Evolutionary conservation across 768 basidiomycete genomes (phyloP).

Genomic region (Butyriboletus loyo): DNA sequence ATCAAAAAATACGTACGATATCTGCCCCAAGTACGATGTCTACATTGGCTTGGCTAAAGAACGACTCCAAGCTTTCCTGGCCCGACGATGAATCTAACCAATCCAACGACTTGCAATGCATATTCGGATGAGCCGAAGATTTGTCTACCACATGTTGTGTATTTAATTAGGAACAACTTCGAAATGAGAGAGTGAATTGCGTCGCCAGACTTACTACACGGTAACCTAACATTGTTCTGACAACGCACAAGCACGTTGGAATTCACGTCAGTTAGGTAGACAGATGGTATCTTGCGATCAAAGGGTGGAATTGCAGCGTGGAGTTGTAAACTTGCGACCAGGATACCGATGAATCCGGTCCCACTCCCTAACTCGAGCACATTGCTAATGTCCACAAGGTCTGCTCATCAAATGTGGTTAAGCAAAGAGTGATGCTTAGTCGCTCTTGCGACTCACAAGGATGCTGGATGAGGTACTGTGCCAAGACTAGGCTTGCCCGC

Average conservation of each 20-base stretch:
- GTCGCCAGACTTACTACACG: constrained; percentile 56
- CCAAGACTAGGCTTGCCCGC: constrained; percentile 66
- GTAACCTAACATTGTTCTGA: constrained; percentile 52
- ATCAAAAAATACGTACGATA: constrained; percentile 39
- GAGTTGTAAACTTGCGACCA: constrained; percentile 57
- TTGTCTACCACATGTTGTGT: constrained; percentile 39
- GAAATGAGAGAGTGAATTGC: not conserved
- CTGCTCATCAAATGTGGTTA: not conserved
- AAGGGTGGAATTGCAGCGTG: not conserved
- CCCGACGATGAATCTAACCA: constrained; percentile 59
- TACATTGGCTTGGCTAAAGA: constrained; percentile 42
- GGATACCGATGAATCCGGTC: constrained; percentile 68
- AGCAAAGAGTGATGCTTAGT: not conserved
- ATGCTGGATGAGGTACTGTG: constrained; percentile 55
- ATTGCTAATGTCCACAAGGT: constrained; percentile 30
- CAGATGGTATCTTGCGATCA: constrained; percentile 7
- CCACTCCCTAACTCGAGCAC: constrained; percentile 78
- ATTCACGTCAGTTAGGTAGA: constrained; percentile 66
- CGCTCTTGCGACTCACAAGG: constrained; percentile 41
- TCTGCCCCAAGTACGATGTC: constrained; percentile 74
- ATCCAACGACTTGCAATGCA: constrained; percentile 52
- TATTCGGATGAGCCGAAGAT: constrained; percentile 46
- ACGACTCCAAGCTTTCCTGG: constrained; percentile 13
- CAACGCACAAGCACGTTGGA: constrained; percentile 62
- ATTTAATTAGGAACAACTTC: not conserved